Base-by-base conservation (phyloP, 495 filamentous ascomycete genomes). In the Rostrohypoxylon terebratum region DNA sequence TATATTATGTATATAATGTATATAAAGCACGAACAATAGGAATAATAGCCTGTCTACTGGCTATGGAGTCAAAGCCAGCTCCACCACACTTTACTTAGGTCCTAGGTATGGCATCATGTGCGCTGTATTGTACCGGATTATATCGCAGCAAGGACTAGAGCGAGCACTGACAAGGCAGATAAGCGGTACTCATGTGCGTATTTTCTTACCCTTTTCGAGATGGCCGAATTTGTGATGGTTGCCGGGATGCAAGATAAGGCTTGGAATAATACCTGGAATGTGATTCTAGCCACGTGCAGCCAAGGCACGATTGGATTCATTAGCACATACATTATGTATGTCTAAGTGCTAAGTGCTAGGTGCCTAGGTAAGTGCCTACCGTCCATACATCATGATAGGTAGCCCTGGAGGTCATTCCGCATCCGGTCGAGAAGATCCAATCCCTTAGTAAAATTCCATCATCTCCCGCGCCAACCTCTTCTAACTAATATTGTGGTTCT, bases 201-300 rank as follows among this genome's bases (percentile, higher is more conserved):
- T 58, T 42, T 63, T 59, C 59, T 75, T 72, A 67, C 70, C 75
- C 50, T 59, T 59, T 74, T 67, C 42, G 50, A 68, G 59, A 38
- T 59, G 64, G 69, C 75, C 75, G 72, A 60, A 75, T 77, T 63
- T 72, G 72, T 77, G 63, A 33, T 65, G 59, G 64, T 69, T 70
- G 54, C 66, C 60, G 59, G 68, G 23, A 68, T 72, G 68, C 68
- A 47, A 77, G 73, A 77, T 77, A 77, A 77, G 72, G 71, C 73
- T 76, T 76, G 73, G 75, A 28, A 28, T 28, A 28, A 28, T 28
- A 5, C 28, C 28, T 28, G 28, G 28, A 76, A 77, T 77, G 70
- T 67, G 70, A 71, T 76, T 63, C 14, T 31, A 50, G 34, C 73
- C 75, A 77, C 75, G 75, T 75, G 75, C 75, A 70, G 25, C 54